Conservation (phyloP, 139 green algal species). For the Micromonas pusilla region DNA sequence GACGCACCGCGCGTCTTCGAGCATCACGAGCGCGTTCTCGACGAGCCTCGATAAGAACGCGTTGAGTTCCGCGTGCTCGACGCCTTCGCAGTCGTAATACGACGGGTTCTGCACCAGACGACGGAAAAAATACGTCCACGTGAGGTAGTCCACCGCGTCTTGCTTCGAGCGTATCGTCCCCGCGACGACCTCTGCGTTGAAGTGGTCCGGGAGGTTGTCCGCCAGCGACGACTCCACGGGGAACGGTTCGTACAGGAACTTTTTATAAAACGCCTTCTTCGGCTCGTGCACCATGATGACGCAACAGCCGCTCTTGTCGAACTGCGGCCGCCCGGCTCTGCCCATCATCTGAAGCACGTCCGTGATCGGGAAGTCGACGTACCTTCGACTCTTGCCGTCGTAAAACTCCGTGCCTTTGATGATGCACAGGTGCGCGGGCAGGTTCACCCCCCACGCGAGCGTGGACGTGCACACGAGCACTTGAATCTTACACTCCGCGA, state of each 20-base stretch:
- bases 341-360: conserved; percentile 92
- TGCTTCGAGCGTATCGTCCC: conserved; percentile 48
- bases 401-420: conserved; percentile 98
- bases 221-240: conserved; percentile 85
- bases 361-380: conserved; percentile 97
- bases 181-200: conserved; percentile 46
- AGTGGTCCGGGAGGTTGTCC: conserved; percentile 53
- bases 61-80: conserved; percentile 52
- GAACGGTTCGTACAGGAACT: conserved; percentile 98
- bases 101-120: conserved; percentile 75
- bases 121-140: conserved; percentile 91
- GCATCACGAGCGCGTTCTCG: conserved; percentile 50
- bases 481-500: conserved; percentile 83
- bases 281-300: conserved; percentile 97
- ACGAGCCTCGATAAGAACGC: conserved; percentile 71
- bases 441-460: conserved; percentile 93
- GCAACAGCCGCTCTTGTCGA: conserved; percentile 75
- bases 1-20: conserved; percentile 73
- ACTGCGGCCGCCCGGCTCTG: conserved; percentile 85
- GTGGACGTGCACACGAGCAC: conserved; percentile 83
- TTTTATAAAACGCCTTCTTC: conserved; percentile 99
- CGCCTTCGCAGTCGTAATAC: conserved; percentile 82
- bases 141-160: conserved; percentile 91
- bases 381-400: conserved; percentile 63
- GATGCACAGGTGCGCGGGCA: conserved; percentile 86